These are phyloP conservation scores for Botryosphaeria dothidea DNA, from an alignment of 2,329 filamentous ascomycete species.

Conservation along the genomic window DNA sequence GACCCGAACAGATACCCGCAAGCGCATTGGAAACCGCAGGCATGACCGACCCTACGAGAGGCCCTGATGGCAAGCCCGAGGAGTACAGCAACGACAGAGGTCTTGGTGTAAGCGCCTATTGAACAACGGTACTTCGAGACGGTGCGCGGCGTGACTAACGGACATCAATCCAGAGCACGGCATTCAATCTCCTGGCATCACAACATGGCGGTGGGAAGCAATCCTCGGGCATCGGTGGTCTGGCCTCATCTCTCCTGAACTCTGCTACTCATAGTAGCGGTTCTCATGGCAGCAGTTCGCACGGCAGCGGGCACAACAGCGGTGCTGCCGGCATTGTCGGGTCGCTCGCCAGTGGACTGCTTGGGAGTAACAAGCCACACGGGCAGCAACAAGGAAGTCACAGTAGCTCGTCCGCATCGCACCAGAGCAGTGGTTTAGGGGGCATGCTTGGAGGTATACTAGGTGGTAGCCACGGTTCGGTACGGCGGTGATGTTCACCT, in stretches of 20 bases:
- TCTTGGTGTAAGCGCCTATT: slow-evolving; percentile 18
- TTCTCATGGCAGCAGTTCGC: slow-evolving; percentile 11
- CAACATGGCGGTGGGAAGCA: slow-evolving; percentile 18
- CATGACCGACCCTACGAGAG: slow-evolving; percentile 5
- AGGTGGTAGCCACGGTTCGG: slow-evolving; percentile 34
- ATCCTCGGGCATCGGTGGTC: slow-evolving; percentile 16
- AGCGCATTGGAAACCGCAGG: slow-evolving; percentile 2
- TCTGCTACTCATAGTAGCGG: not conserved
- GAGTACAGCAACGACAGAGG: slow-evolving; percentile 20
- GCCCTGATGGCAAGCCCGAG: slow-evolving; percentile 6
- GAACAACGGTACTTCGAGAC: not conserved
- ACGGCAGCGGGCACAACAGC: slow-evolving; percentile 15
- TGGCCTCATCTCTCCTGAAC: slow-evolving; percentile 19
- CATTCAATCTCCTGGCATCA: slow-evolving; percentile 17
- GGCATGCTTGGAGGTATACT: slow-evolving; percentile 36
- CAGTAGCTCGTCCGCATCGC: slow-evolving; percentile 20
- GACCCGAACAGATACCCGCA: slow-evolving; percentile 13
- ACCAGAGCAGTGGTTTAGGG: slow-evolving; percentile 28
- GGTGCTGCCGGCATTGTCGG: slow-evolving; percentile 42
- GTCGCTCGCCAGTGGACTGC: slow-evolving; percentile 56
- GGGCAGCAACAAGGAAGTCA: slow-evolving; percentile 39
- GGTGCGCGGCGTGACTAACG: not conserved
- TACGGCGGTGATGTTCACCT: slow-evolving; percentile 24
- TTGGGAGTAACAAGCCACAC: slow-evolving; percentile 37
- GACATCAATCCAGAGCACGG: slow-evolving; percentile 9